phyloP scores from a whole-genome alignment of 352 stramenopile genomes.

The Salisapilia sapeloensis region DNA sequence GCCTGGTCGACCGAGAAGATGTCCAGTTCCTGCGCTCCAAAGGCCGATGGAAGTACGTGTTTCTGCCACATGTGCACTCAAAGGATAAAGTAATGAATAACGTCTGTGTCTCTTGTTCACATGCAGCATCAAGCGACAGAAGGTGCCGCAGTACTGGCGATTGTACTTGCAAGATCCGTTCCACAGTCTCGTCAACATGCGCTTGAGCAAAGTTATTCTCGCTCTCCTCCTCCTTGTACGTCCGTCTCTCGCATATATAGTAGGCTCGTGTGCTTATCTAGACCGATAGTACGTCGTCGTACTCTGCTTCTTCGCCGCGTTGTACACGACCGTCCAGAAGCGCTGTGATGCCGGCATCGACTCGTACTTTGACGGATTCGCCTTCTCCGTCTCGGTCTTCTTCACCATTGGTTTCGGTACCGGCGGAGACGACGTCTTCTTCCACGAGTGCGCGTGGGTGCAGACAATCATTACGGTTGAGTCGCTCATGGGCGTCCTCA shows the following conservation, averaged over 20 bases:
- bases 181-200: constrained; percentile 69
- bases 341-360: constrained; percentile 51
- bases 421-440: constrained; percentile 73
- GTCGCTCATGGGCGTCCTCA: constrained; percentile 80
- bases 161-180: constrained; percentile 74
- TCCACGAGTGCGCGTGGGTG: constrained; percentile 84
- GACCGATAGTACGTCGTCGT: constrained; percentile 37
- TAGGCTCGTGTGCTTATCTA: not conserved
- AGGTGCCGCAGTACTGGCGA: constrained; percentile 68
- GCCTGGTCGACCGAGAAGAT: constrained; percentile 63
- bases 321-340: constrained; percentile 56
- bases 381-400: constrained; percentile 63
- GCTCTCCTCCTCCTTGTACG: constrained; percentile 14
- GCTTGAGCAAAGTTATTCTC: constrained; percentile 56
- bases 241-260: constrained; percentile 1
- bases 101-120: not conserved
- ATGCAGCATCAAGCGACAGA: constrained; percentile 53
- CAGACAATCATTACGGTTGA: constrained; percentile 87
- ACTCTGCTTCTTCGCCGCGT: constrained; percentile 38
- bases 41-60: constrained; percentile 60
- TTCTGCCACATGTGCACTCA: constrained; percentile 1
- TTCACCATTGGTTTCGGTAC: constrained; percentile 73
- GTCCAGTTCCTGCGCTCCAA: constrained; percentile 43
- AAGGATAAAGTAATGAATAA: not conserved
- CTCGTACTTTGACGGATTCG: constrained; percentile 58